Base-by-base conservation (phyloP, 192 early-diverging fungal genomes). In the Rhizophlyctis rosea region DNA sequence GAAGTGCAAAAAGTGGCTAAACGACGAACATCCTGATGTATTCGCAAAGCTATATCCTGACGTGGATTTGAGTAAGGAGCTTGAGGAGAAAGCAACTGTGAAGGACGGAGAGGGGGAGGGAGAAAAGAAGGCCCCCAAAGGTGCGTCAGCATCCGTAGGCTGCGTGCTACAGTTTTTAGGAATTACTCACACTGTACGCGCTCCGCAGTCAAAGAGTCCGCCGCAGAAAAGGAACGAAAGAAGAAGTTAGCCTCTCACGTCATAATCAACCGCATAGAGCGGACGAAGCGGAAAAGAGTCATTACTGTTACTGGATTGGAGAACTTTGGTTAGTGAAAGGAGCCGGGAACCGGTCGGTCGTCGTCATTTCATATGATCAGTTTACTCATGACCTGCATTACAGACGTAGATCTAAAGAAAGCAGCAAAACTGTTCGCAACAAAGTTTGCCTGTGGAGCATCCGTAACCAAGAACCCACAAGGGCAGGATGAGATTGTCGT, bases 401-500 rank as follows among this genome's bases (percentile, higher is more conserved):
- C 71, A 91, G 90, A 86, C 53, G 87, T 99, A 36, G 96, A 99
- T 64, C 76, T 99, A 57, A 99, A 98, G 67, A 95, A 94, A 73
- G 94, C 93, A 1, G 91, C 96, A 59, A 99, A 99, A 77, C 67
- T 86, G 62, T 94, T 99, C 81, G 92, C 95, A 39, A 91, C 82
- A 61, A 91, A 92, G 71, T 99, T 96, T 78, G 96, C 96, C 16
- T 91, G 89, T 71, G 94, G 95, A 35, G 86, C 91, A n/a, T 93
- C 92, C 13, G 78, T 82, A 3, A 80, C 90, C 49, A 98, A 98
- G 81, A 97, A 89, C 70, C 87, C 90, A 60, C 87, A 90, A 72
- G 94, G 94, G 65, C 75, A 68, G 50, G 95, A 98, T 51, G 96
- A 99, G 71, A 95, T 99, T 74, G 88, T 96, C 27, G 90, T 99